Base-by-base conservation (phyloP, 257 asterid species). In the Coffea canephora region DNA sequence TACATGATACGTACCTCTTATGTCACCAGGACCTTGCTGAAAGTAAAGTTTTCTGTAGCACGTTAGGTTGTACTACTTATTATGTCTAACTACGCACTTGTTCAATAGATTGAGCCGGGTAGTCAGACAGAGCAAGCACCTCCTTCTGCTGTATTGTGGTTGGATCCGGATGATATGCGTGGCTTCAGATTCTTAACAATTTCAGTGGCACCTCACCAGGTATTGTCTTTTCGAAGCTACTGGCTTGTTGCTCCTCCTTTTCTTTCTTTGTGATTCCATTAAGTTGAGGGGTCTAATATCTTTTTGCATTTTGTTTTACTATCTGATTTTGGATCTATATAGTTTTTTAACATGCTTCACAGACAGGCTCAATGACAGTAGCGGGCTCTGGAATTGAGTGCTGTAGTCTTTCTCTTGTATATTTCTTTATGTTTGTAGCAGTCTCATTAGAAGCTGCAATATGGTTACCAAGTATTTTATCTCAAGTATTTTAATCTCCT, bases 61-160 rank as follows among this genome's bases (percentile, higher is more conserved):
- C n/a, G 10, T 49, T 48, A 70, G 43, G 39, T 45, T 46, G 36
- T 76, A 23, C 19, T 34, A 46, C 36, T 27, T 59, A 31, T 54
- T 23, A 3, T 70, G 27, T 45, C 66, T 66, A 27, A 43, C 75
- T 15, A 55, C 23, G 9, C 80, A 18, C 69, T 55, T 86, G 64
- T 86, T 81, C 79, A 57, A 81, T 81, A 95, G 99, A 85, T 88
- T 85, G 99, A 96, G 86, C 99, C 99, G 76, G 99, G 99, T 70
- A 90, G 97, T 85, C 99, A 94, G 82, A 94, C 98, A 78, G 98
- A 94, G 87, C 99, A 96, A 87, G 93, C 99, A 76, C 93, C 99
- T 84, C 98, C 98, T 82, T 94, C 98, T 77, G 91, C 97, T 83
- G 87, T 92, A 76, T 89, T 96, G 83, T 96, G 98, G 99, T 87